These are phyloP conservation scores for Erodium texanum DNA, from an alignment of 441 rosid genomes.

Conservation along the genomic window DNA sequence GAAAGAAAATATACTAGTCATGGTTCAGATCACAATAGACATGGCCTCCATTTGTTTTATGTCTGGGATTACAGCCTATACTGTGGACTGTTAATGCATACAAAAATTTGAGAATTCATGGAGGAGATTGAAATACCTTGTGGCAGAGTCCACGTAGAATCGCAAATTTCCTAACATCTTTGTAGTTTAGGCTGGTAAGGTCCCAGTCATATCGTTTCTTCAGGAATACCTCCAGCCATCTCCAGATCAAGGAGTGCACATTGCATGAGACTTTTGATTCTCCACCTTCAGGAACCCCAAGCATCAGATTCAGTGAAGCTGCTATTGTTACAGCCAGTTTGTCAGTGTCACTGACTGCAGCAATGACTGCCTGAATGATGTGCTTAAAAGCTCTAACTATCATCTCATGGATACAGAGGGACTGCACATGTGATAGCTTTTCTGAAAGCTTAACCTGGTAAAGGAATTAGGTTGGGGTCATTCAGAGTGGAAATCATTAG, in stretches of 20 bases:
- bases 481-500: neutral
- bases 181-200: slow-evolving; percentile 44
- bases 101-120: neutral
- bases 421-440: slow-evolving; percentile 58
- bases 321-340: slow-evolving; percentile 59
- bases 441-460: slow-evolving; percentile 69
- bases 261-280: slow-evolving; percentile 27
- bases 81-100: neutral
- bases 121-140: slow-evolving; percentile 33
- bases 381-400: slow-evolving; percentile 74
- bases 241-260: slow-evolving; percentile 25
- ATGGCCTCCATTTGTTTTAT: neutral
- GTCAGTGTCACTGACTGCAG: slow-evolving; percentile 45
- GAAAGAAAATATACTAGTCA: neutral
- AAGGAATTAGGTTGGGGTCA: slow-evolving; percentile 12
- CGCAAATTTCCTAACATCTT: slow-evolving; percentile 58
- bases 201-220: slow-evolving; percentile 57
- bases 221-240: slow-evolving; percentile 64
- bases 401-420: slow-evolving; percentile 45
- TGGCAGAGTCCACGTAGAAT: slow-evolving; percentile 70
- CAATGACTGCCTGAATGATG: slow-evolving; percentile 62
- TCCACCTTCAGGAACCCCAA: slow-evolving; percentile 57
- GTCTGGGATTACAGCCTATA: slow-evolving; percentile 1
- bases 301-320: slow-evolving; percentile 52
- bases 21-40: neutral